Conservation (phyloP, 2,329 filamentous ascomycete species). For the Blastomyces emzantsi region DNA sequence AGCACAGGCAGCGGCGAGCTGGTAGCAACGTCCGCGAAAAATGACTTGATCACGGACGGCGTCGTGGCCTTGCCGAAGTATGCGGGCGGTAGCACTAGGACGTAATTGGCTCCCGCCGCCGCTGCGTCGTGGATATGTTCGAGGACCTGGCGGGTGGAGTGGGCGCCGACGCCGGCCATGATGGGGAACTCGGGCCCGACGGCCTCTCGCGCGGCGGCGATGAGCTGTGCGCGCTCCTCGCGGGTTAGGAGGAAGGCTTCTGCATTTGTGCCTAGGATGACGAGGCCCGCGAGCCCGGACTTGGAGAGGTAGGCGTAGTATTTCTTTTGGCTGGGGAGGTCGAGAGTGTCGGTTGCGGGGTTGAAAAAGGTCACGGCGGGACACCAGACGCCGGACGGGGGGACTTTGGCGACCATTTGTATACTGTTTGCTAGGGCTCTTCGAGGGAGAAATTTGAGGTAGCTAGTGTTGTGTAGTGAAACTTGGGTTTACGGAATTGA, state of each 20-base stretch:
- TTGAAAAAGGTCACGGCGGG: conserved; percentile 50
- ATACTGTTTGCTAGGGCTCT: background rate
- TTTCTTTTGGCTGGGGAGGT: conserved; percentile 41
- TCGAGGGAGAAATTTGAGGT: background rate
- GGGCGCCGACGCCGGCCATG: conserved; percentile 55
- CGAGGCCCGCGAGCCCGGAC: conserved; percentile 44
- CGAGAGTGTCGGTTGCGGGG: conserved; percentile 41
- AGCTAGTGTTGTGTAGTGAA: background rate
- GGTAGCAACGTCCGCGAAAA: conserved; percentile 51
- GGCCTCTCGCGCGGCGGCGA: conserved; percentile 47
- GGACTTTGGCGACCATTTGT: conserved; percentile 19
- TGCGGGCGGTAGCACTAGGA: conserved; percentile 52
- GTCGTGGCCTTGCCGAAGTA: conserved; percentile 58
- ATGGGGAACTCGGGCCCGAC: conserved; percentile 48
- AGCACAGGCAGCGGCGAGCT: conserved; percentile 49
- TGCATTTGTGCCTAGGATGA: conserved; percentile 49
- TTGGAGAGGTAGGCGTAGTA: conserved; percentile 46
- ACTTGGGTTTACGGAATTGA: background rate
- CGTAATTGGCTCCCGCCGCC: conserved; percentile 53
- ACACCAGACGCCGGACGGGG: conserved; percentile 40
- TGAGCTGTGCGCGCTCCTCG: conserved; percentile 50
- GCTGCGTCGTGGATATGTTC: conserved; percentile 52
- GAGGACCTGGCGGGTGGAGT: conserved; percentile 55
- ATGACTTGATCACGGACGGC: conserved; percentile 48
- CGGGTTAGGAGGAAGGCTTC: conserved; percentile 51